phyloP scores from a whole-genome alignment of 768 basidiomycete genomes.

The Calocybe indica region DNA sequence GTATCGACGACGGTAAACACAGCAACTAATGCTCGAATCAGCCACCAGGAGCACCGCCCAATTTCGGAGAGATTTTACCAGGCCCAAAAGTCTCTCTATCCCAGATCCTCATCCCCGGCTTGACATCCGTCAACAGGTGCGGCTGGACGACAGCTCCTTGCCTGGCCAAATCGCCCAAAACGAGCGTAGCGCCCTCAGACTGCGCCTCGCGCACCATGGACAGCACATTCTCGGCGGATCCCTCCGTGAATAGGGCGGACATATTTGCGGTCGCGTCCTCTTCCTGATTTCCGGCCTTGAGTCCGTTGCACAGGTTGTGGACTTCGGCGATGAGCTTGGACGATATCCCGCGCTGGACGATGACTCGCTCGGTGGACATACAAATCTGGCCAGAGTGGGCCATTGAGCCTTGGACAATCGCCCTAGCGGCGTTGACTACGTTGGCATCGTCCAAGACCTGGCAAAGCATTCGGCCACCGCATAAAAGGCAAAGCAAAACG shows the following conservation, averaged over 20 bases:
- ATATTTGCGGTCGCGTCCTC: constrained; percentile 22
- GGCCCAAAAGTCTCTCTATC: constrained; percentile 60
- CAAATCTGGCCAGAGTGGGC: constrained; percentile 49
- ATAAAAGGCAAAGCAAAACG: not conserved
- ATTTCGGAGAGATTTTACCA: constrained; percentile 21
- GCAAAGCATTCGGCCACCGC: not conserved
- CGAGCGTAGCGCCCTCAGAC: constrained; percentile 35
- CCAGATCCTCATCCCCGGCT: constrained; percentile 46
- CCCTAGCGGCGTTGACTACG: constrained; percentile 44
- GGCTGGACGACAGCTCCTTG: constrained; percentile 42
- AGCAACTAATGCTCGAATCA: constrained; percentile 24
- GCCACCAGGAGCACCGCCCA: not conserved
- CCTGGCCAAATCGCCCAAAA: constrained; percentile 36
- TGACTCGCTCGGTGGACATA: constrained; percentile 56
- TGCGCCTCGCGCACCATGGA: constrained; percentile 38
- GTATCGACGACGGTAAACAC: constrained; percentile 39
- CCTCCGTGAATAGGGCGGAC: constrained; percentile 36
- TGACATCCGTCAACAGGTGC: constrained; percentile 43
- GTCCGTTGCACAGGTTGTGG: constrained; percentile 17
- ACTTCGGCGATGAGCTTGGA: constrained; percentile 29
- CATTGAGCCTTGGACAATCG: constrained; percentile 38
- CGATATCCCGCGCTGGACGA: constrained; percentile 38
- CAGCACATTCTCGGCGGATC: constrained; percentile 40
- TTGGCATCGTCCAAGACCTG: constrained; percentile 51
- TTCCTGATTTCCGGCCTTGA: constrained; percentile 34